Base-by-base conservation (phyloP, 805 yeast genomes). In the Candida schatavii region DNA sequence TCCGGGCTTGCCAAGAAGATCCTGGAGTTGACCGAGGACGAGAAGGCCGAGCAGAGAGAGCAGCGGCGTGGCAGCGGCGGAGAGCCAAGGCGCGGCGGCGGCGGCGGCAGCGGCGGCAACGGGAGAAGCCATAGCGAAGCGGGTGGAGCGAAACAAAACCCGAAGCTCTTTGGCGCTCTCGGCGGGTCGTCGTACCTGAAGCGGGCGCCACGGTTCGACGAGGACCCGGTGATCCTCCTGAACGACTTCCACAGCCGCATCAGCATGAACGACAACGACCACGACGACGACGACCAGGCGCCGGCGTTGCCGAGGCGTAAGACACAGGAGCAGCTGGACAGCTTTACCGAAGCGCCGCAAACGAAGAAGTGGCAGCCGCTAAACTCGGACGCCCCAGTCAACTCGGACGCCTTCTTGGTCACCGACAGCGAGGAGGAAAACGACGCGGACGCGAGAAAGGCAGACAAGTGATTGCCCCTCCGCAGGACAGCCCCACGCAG, bases 1-100 rank as follows among this genome's bases (percentile, higher is more conserved):
- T 78, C 78, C 46, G 86, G 81, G 13, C 56, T 87, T 43, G 74
- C 82, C 25, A 80, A 79, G 66, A 76, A 72, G 52, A 63, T 70
- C 44, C 64, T 57, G 43, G 59, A 51, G 1, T 55, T 48, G 42
- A 60, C 51, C 34, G 54, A 51, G 4, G 46, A 49, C 15, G 46
- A 45, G 29, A 44, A 43, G 21, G 47, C 37, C 15, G 27, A 35
- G 28, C 19, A 36, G 29, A 5, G 14, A 5, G 15, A 18, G 11
- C 20, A 21, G 15, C 36, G 21, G 20, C 32, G 17, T 29, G 15
- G 14, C 5, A 7, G 10, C 11, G 27, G 27, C 27, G 27, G 27
- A 7, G 27, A 7, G 10, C 27, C 10, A 7, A 7, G 27, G 7
- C 7, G 27, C 27, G 27, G 27, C 32, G 17, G 14, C 11, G 9